Evolutionary conservation across 2,329 filamentous ascomycete species (phyloP), one percentile per base, ranked within the genome.

Genomic region (Berkeleyomyces basicola): DNA sequence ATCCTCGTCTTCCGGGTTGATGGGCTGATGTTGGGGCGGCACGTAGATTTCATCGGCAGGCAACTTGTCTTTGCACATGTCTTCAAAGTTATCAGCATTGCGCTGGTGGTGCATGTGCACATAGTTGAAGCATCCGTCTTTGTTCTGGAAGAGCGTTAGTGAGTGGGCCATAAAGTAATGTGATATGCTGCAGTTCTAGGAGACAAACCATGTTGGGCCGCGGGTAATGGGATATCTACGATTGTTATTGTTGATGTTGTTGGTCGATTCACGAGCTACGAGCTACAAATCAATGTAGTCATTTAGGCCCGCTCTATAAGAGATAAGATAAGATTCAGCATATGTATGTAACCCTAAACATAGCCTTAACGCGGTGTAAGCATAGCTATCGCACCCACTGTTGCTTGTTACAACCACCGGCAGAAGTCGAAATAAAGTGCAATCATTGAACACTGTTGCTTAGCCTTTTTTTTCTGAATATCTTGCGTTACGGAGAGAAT

Each of bases 1-100:
- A 70, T 93, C 89, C 74, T 93, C 88, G 71, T 93, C 88, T 72
- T 93, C 88, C 0, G 89, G 88, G 71, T 93, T 92, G 70, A 90
- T 79, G 47, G 88, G 89, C 71, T 90, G 87, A 70, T 90, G 83
- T 66, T 89, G 82, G 6, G 83, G 83, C 42, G 86, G 83, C n/a
- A 95, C 86, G 72, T 88, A 87, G 70, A 93, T 88, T 63, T 91
- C 87, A 74, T 93, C 88, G 65, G 80, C 77, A n/a, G 84, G 84
- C 53, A 87, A 79, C 69, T 79, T 81, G 74, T 86, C 83, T 70
- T 81, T 82, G 78, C 82, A 85, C 70, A 87, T 86, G 71, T 86
- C 84, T 71, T 92, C 88, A 67, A 91, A 86, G 66, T 90, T 82
- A 74, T 91, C 88, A 62, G 86, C 87, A 74, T 89, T 82, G 71